Percentiles rank a stretch among this genome's conserved stretches.
These are phyloP conservation scores for Brassica hybrid DNA, from an alignment of 441 rosid genomes.

Conservation along the genomic window DNA sequence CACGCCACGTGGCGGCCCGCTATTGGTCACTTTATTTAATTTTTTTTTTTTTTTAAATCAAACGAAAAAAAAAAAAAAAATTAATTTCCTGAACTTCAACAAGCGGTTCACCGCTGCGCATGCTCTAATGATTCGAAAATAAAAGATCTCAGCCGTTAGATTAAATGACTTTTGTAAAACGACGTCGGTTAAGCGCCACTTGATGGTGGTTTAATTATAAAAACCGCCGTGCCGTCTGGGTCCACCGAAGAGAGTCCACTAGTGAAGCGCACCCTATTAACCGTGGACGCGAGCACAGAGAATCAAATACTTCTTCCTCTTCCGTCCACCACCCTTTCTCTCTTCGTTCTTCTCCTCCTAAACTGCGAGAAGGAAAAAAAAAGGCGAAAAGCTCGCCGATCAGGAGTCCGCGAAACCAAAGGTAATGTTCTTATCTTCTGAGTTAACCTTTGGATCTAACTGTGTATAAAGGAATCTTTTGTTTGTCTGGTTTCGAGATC, in stretches of 20 bases:
- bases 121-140: not conserved
- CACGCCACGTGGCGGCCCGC: no score
- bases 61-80: no score
- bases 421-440: not conserved
- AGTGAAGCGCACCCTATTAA: constrained; percentile 20
- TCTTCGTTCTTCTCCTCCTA: constrained; percentile 15
- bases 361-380: constrained; percentile 21
- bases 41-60: no score
- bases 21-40: no score
- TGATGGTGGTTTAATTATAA: not conserved
- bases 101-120: no score
- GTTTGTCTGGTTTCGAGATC: not conserved
- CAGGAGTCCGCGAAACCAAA: constrained; percentile 18
- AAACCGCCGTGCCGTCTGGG: no score
- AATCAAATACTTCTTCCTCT: constrained; percentile 1
- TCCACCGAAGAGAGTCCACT: constrained; percentile 24
- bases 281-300: constrained; percentile 24
- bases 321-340: constrained; percentile 22
- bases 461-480: not conserved
- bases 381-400: constrained; percentile 29
- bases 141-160: not conserved
- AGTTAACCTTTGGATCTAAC: constrained; percentile 18
- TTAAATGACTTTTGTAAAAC: not conserved
- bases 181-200: not conserved
- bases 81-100: no score